A percentile compares a stretch with the other conserved stretches of the same genome.
Evolutionary conservation across 148 eudicot genomes (phyloP).

Genomic region (Chenopodium quinoa): DNA sequence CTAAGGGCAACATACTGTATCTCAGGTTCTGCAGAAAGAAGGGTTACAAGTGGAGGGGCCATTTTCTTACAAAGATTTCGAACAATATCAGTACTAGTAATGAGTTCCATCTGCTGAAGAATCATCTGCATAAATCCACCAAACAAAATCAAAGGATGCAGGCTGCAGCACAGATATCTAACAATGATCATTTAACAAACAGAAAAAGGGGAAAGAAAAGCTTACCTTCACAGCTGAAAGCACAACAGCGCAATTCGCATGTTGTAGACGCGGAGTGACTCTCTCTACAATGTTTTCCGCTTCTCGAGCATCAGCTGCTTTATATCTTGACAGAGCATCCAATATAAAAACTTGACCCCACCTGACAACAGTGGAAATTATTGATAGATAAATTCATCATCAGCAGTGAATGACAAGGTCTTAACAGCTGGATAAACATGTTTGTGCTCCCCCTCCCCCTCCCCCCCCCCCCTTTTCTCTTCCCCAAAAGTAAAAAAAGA

Average conservation of each 20-base stretch:
- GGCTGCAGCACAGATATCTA: conserved; percentile 2
- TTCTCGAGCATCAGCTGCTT: conserved; percentile 96
- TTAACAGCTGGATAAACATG: neutral
- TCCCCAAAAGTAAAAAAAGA: neutral
- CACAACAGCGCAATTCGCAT: conserved; percentile 98
- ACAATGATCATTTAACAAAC: neutral
- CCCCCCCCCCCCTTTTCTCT: neutral
- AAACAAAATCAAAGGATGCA: neutral
- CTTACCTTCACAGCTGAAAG: conserved; percentile 97
- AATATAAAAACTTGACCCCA: conserved; percentile 99
- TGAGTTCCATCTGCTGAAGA: conserved; percentile 97
- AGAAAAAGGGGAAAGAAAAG: neutral
- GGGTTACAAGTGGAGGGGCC: conserved; percentile 99
- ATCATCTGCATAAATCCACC: conserved; percentile 66
- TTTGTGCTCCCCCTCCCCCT: neutral
- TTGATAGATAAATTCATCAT: neutral
- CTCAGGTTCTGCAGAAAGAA: conserved; percentile 99
- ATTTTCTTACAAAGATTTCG: conserved; percentile 97
- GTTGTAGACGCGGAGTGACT: conserved; percentile 94
- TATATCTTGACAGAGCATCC: conserved; percentile 93
- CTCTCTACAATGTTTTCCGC: conserved; percentile 99
- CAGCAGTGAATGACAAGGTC: neutral
- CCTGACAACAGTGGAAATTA: conserved; percentile 36
- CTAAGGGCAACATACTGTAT: conserved; percentile 97
- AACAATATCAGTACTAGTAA: conserved; percentile 88